phyloP scores from a whole-genome alignment of 2,329 filamentous ascomycete genomes.

The Neonectria magnoliae region DNA sequence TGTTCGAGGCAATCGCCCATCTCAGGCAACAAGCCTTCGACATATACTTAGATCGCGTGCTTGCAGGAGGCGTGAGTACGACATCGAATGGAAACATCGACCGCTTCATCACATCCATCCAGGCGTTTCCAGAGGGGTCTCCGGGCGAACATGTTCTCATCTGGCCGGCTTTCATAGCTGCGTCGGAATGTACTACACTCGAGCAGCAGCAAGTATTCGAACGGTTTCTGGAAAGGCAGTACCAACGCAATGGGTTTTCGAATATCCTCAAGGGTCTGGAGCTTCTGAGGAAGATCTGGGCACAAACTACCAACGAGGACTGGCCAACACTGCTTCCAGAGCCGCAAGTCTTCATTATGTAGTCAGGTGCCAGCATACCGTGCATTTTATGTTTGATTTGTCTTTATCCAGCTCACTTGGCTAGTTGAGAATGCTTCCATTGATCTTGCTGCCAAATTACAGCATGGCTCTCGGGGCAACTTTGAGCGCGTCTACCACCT shows the following conservation, averaged over 20 bases:
- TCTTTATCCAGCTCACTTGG: too few relatives aligned
- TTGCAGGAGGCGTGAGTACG: slow-evolving; percentile 59
- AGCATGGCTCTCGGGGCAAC: slow-evolving; percentile 4
- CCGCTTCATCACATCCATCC: slow-evolving; percentile 33
- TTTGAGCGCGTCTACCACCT: slow-evolving; percentile 47
- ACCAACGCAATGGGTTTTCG: slow-evolving; percentile 32
- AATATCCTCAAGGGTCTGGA: slow-evolving; percentile 37
- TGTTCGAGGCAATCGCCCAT: slow-evolving; percentile 10
- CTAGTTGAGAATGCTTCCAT: too few relatives aligned
- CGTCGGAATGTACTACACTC: slow-evolving; percentile 29
- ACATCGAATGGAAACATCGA: slow-evolving; percentile 63
- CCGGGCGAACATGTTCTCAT: slow-evolving; percentile 36
- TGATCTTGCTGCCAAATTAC: too few relatives aligned
- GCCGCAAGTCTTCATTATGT: slow-evolving; percentile 40
- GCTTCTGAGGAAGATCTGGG: slow-evolving; percentile 35
- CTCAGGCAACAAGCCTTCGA: slow-evolving; percentile 29
- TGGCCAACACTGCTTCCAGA: slow-evolving; percentile 36
- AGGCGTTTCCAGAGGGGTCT: slow-evolving; percentile 29
- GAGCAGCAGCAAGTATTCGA: slow-evolving; percentile 36
- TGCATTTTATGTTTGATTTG: background rate
- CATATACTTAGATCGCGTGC: slow-evolving; percentile 26
- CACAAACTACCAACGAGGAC: slow-evolving; percentile 17
- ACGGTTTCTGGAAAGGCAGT: slow-evolving; percentile 27
- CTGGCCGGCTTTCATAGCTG: slow-evolving; percentile 41
- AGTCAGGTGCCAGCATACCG: slow-evolving; percentile 10